Base-by-base conservation (phyloP, 495 filamentous ascomycete species). In the Aspergillus indologenus region DNA sequence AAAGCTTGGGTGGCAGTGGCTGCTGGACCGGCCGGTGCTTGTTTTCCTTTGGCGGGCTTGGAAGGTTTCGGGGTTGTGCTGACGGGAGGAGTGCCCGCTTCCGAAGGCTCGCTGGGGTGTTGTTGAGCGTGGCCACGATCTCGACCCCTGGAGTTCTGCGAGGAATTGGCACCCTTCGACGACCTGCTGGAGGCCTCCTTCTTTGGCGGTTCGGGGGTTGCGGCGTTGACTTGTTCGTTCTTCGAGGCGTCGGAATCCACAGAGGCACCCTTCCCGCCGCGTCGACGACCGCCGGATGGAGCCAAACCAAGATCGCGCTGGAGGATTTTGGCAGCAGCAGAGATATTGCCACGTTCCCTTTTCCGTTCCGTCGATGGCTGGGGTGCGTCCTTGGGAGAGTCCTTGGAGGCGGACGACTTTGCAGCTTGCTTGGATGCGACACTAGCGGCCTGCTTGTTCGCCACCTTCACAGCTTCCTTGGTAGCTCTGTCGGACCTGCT, bases 261-360 rank as follows among this genome's bases (percentile, higher is more conserved):
- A 20, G 74, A 45, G 49, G 65, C 56, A 21, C 61, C 71, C 52
- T 73, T 75, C 18, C 73, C 75, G 3, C 78, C 75, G 55, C 73
- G 72, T 61, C 79, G 75, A 44, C 81, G 77, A 45, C 78, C 71
- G 47, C 73, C 69, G 54, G 83, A 81, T 6, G 83, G 81, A 46
- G 84, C 84, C n/a, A 98, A 80, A 18, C 93, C 94, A 18, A 96
- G 78, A 71, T 98, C 94, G 17, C 92, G 86, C 64, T 96, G 91
- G 21, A 98, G 72, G 58, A 98, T 96, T 47, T 87, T 86, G 18
- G 91, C 90, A 5, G 91, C 92, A 22, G 83, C 87, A 26, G 86
- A 83, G 40, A 84, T 87, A 61, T 84, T 90, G 9, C 88, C 89
- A 59, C 91, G 83, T 63, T 87, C 85, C 24, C 84, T 71, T 56